Percentiles rank a stretch among this genome's conserved stretches.
Evolutionary conservation across 768 basidiomycete species (phyloP).

Genomic region (Gelatoporia subvermispora): DNA sequence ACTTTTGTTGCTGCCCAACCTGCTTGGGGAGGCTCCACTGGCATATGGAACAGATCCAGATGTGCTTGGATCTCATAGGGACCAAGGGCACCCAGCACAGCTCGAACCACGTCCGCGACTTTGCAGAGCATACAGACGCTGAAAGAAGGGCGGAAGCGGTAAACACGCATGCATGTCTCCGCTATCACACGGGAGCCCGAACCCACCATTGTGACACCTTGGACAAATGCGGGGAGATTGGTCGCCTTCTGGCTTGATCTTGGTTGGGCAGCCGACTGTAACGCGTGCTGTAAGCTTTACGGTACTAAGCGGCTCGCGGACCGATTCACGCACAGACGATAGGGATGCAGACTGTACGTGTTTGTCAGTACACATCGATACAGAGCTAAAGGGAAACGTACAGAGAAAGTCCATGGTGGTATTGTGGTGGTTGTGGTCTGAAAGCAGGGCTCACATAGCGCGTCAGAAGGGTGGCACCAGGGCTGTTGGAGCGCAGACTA

Average conservation of each 20-base stretch:
- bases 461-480: too few species aligned
- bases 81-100: conserved; percentile 70
- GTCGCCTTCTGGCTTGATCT: conserved; percentile 50
- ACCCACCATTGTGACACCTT: conserved; percentile 64
- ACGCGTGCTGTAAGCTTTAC: neutral
- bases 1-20: conserved; percentile 33
- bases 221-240: conserved; percentile 58
- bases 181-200: neutral
- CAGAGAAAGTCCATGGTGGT: conserved; percentile 6
- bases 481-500: neutral
- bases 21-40: conserved; percentile 54
- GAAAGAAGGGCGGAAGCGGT: conserved; percentile 20
- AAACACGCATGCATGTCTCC: neutral
- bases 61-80: conserved; percentile 53
- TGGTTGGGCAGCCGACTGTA: conserved; percentile 64
- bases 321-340: conserved; percentile 25
- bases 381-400: neutral
- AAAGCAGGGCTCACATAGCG: neutral
- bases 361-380: neutral
- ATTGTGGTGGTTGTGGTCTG: neutral
- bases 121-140: conserved; percentile 31
- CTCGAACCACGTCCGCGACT: conserved; percentile 70
- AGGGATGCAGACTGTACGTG: conserved; percentile 30
- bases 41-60: conserved; percentile 73
- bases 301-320: neutral